Percentiles rank a stretch among this genome's conserved stretches.
phyloP scores from a whole-genome alignment of 768 basidiomycete genomes.

The Auriculariales sp. region DNA sequence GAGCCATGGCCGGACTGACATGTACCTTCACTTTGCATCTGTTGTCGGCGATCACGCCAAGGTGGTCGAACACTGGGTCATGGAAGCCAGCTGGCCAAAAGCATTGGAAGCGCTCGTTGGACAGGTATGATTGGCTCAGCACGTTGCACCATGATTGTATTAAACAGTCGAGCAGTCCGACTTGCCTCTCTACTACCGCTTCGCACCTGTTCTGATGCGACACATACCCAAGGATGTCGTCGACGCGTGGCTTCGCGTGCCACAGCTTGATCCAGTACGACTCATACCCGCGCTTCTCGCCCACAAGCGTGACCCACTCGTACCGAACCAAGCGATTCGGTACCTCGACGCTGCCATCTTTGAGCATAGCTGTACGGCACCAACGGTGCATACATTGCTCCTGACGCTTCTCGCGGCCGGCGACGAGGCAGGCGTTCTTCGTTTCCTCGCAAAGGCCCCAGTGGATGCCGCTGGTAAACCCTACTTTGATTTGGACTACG shows the following conservation, averaged over 20 bases:
- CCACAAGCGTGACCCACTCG: constrained; percentile 59
- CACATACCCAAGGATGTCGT: constrained; percentile 81
- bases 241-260: constrained; percentile 81
- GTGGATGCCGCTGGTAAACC: constrained; percentile 71
- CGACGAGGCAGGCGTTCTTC: constrained; percentile 68
- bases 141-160: neutral
- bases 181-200: constrained; percentile 84
- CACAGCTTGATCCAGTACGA: constrained; percentile 62
- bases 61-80: constrained; percentile 83
- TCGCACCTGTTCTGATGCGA: constrained; percentile 75
- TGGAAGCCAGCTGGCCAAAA: constrained; percentile 84
- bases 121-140: constrained; percentile 40
- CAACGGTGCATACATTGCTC: constrained; percentile 87
- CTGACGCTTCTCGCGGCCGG: constrained; percentile 65
- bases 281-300: constrained; percentile 83
- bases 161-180: constrained; percentile 36
- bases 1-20: constrained; percentile 83
- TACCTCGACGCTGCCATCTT: constrained; percentile 81
- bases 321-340: constrained; percentile 75
- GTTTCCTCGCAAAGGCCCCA: constrained; percentile 73
- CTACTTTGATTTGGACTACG: constrained; percentile 95
- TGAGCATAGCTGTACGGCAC: constrained; percentile 61
- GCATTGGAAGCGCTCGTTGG: constrained; percentile 83
- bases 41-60: constrained; percentile 68
- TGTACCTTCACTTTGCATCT: constrained; percentile 81